Conservation (phyloP, 495 filamentous ascomycete genomes). For the Hypoxylon trugodes region DNA sequence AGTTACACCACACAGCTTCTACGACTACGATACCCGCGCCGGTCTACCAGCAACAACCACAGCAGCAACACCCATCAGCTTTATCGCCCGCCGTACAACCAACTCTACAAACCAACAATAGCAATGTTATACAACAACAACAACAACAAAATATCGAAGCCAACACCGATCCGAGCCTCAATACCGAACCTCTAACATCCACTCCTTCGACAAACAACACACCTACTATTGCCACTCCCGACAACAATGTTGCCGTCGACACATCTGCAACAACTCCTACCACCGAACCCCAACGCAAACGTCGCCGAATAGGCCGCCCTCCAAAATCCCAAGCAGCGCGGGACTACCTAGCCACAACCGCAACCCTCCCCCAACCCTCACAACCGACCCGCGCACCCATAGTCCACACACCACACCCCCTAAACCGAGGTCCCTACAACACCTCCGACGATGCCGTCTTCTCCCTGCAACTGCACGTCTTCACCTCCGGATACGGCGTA, state of each 20-base stretch:
- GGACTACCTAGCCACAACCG: slow-evolving; percentile 56
- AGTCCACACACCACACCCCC: slow-evolving; percentile 69
- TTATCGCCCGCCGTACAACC: slow-evolving; percentile 13
- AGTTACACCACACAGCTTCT: slow-evolving; percentile 5
- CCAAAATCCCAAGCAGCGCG: slow-evolving; percentile 30
- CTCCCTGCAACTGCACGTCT: slow-evolving; percentile 41
- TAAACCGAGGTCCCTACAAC: slow-evolving; percentile 69
- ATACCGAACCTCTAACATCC: not conserved
- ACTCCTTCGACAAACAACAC: not conserved
- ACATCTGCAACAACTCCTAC: not conserved
- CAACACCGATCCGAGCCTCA: not conserved
- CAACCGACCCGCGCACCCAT: no score
- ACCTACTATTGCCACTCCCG: not conserved
- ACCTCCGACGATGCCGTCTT: slow-evolving; percentile 41
- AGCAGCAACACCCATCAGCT: not conserved
- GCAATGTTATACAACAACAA: slow-evolving; percentile 14
- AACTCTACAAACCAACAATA: slow-evolving; percentile 12
- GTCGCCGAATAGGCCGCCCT: slow-evolving; percentile 31
- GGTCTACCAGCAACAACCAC: slow-evolving; percentile 13
- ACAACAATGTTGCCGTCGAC: no score
- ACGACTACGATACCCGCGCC: not conserved
- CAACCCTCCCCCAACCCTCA: slow-evolving; percentile 49
- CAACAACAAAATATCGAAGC: not conserved
- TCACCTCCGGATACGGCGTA: slow-evolving; percentile 43
- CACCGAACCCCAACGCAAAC: slow-evolving; percentile 13